phyloP scores from a whole-genome alignment of 2,329 filamentous ascomycete species.

The Fusarium subtropicale region DNA sequence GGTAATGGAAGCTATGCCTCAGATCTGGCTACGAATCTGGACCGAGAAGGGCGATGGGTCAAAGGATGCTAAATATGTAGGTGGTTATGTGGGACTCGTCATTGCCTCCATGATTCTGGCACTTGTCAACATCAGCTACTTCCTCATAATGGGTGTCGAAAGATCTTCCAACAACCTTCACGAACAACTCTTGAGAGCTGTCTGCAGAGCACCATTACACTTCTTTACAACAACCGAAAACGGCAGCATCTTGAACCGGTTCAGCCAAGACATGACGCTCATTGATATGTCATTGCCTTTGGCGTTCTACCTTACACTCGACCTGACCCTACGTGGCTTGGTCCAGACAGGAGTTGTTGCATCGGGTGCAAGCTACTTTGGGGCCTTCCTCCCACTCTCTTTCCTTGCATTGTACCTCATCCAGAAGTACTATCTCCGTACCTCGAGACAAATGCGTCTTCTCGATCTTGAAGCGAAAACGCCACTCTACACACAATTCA shows the following conservation, averaged over 20 bases:
- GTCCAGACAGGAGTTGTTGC: constrained; percentile 43
- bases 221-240: constrained; percentile 58
- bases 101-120: constrained; percentile 30
- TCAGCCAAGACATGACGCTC: constrained; percentile 58
- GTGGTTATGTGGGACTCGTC: constrained; percentile 43
- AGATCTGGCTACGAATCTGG: constrained; percentile 47
- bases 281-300: constrained; percentile 55
- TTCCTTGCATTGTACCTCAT: constrained; percentile 57
- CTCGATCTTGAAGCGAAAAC: constrained; percentile 64
- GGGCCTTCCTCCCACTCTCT: constrained; percentile 56
- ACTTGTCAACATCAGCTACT: constrained; percentile 33
- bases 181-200: constrained; percentile 38
- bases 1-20: constrained; percentile 42
- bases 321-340: constrained; percentile 47
- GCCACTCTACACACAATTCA: constrained; percentile 63
- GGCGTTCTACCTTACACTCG: constrained; percentile 47
- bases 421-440: constrained; percentile 63
- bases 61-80: constrained; percentile 36
- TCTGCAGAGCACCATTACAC: constrained; percentile 53
- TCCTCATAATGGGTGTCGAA: constrained; percentile 41
- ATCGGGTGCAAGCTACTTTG: constrained; percentile 47
- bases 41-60: constrained; percentile 42
- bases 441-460: constrained; percentile 63
- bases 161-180: constrained; percentile 43
- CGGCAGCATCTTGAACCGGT: constrained; percentile 57